Conservation (phyloP, 2,329 filamentous ascomycete genomes). For the Pyrenochaeta sp. region DNA sequence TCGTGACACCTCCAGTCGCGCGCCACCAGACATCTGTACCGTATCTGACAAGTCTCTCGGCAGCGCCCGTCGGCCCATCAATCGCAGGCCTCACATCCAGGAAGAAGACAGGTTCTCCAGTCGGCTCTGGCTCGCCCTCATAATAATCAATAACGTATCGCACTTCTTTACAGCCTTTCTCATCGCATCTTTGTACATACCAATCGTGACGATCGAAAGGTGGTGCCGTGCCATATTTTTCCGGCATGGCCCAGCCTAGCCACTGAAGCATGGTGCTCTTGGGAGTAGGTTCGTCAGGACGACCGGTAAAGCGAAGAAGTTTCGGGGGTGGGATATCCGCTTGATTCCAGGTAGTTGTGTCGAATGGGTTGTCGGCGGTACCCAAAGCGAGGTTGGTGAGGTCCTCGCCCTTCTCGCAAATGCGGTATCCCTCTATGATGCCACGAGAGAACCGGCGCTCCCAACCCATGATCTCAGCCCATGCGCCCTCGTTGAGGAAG, state of each 20-base stretch:
- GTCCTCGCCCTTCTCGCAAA: slow-evolving; percentile 78
- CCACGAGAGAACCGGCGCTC: slow-evolving; percentile 84
- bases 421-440: slow-evolving; percentile 73
- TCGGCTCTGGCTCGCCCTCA: slow-evolving; percentile 79
- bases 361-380: slow-evolving; percentile 38
- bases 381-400: slow-evolving; percentile 63
- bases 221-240: slow-evolving; percentile 78
- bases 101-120: slow-evolving; percentile 92
- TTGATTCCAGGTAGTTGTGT: slow-evolving; percentile 45
- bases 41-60: slow-evolving; percentile 86
- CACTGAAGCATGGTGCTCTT: slow-evolving; percentile 87
- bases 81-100: slow-evolving; percentile 92
- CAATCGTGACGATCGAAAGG: slow-evolving; percentile 98
- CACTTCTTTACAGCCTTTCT: slow-evolving; percentile 76
- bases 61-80: slow-evolving; percentile 78
- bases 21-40: slow-evolving; percentile 94
- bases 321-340: slow-evolving; percentile 65
- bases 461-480: slow-evolving; percentile 94
- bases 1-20: slow-evolving; percentile 75
- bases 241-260: slow-evolving; percentile 79
- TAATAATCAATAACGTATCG: slow-evolving; percentile 99
- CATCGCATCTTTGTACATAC: slow-evolving; percentile 79
- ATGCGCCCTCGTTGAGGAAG: slow-evolving; percentile 96
- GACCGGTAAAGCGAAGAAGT: slow-evolving; percentile 85
- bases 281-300: slow-evolving; percentile 87